Conservation (phyloP, 176 grass and related monocot genomes). For the Aegilops bicornis region DNA sequence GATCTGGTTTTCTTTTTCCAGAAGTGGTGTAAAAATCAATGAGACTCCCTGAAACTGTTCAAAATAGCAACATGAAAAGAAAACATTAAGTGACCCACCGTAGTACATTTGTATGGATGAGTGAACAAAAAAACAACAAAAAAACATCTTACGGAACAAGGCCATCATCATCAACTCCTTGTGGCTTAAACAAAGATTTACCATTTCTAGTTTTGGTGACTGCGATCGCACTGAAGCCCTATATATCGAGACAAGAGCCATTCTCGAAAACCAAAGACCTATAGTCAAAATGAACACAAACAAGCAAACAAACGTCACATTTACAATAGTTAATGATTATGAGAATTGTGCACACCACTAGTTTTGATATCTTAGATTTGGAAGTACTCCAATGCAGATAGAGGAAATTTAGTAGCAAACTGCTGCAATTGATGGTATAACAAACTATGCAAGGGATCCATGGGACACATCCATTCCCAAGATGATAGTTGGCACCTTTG, state of each 20-base stretch:
- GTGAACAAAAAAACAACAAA: too few species aligned
- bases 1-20: too few species aligned
- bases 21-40: too few species aligned
- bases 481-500: constrained; percentile 68
- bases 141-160: constrained; percentile 43
- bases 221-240: constrained; percentile 82
- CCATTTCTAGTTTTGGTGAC: constrained; percentile 79
- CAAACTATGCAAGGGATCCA: constrained; percentile 79
- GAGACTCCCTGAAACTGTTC: too few species aligned
- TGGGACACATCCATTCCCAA: constrained; percentile 8
- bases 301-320: neutral
- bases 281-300: neutral
- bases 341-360: neutral
- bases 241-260: constrained; percentile 83
- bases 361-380: neutral
- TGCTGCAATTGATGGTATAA: constrained; percentile 78
- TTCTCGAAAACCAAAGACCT: constrained; percentile 82
- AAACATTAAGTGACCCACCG: too few species aligned
- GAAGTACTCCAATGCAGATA: neutral
- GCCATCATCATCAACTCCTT: constrained; percentile 50
- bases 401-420: constrained; percentile 28
- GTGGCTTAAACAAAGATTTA: constrained; percentile 77
- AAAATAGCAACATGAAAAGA: too few species aligned
- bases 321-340: neutral
- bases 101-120: too few species aligned